A percentile compares a stretch with the other conserved stretches of the same genome.
Evolutionary conservation across 306 rosid species (phyloP).

Genomic region (Cicer chorassanicum): DNA sequence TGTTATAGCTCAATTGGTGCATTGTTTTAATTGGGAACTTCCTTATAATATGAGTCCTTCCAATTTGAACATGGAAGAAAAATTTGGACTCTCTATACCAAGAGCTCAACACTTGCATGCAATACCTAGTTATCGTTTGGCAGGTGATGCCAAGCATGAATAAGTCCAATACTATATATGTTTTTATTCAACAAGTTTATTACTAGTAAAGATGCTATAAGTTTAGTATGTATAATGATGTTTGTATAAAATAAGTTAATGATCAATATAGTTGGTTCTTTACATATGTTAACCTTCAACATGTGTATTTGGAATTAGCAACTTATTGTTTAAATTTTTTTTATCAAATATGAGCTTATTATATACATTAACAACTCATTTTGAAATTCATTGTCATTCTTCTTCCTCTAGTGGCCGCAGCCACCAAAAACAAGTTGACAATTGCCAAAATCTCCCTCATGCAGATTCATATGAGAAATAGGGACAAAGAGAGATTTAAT

Average conservation of each 20-base stretch:
- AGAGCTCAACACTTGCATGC: conserved; percentile 18
- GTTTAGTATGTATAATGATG: background rate
- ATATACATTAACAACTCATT: no score
- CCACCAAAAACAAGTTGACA: no score
- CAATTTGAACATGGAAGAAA: conserved; percentile 6
- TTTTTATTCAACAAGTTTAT: background rate
- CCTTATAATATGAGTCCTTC: background rate
- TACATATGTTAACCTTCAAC: no score
- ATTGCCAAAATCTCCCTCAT: no score
- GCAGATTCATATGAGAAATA: no score
- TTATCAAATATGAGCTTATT: no score
- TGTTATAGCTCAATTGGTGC: background rate
- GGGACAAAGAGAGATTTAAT: no score
- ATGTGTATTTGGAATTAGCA: no score
- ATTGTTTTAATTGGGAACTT: conserved; percentile 5
- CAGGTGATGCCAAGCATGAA: background rate
- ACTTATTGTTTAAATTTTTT: no score
- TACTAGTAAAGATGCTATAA: background rate
- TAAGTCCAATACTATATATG: background rate
- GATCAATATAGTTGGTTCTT: no score
- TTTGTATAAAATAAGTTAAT: background rate
- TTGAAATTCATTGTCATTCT: no score
- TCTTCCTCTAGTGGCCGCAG: no score
- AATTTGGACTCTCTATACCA: background rate
- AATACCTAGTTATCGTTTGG: background rate